phyloP scores from a whole-genome alignment of 345 rosid genomes.

The Erodium maritimum region DNA sequence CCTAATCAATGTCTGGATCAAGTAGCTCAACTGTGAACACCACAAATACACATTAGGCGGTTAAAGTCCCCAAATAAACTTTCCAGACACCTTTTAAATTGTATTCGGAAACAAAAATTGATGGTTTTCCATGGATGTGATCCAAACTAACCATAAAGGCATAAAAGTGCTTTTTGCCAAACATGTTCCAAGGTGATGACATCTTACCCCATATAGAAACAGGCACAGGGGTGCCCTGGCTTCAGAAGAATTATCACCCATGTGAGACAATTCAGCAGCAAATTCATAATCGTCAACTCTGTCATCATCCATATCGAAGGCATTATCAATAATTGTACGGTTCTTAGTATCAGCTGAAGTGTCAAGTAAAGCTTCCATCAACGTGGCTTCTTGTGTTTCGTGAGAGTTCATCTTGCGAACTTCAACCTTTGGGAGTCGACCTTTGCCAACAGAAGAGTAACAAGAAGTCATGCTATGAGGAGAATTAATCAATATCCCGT shows the following conservation, averaged over 20 bases:
- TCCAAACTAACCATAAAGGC: neutral
- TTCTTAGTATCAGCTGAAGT: constrained; percentile 16
- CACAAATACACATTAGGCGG: neutral
- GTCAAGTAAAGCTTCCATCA: constrained; percentile 16
- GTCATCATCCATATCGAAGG: constrained; percentile 18
- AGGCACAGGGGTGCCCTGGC: constrained; percentile 23
- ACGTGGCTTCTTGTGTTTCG: constrained; percentile 19
- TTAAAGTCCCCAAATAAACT: too few species aligned
- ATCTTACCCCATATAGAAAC: constrained; percentile 65
- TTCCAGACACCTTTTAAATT: too few species aligned
- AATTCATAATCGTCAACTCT: constrained; percentile 16
- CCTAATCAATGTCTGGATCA: neutral
- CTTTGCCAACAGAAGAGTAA: constrained; percentile 28
- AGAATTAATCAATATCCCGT: neutral
- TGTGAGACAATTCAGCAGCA: constrained; percentile 18
- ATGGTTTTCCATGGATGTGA: neutral
- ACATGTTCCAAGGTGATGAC: neutral
- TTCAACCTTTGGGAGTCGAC: constrained; percentile 51
- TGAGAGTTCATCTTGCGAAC: constrained; percentile 44
- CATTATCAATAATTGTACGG: constrained; percentile 22
- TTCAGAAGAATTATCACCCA: constrained; percentile 24
- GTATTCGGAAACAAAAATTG: too few species aligned
- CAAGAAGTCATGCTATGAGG: constrained; percentile 4
- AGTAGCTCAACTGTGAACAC: neutral
- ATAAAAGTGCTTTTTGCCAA: neutral